phyloP scores from a whole-genome alignment of 805 yeast genomes.

The Wickerhamiella occidentalis region DNA sequence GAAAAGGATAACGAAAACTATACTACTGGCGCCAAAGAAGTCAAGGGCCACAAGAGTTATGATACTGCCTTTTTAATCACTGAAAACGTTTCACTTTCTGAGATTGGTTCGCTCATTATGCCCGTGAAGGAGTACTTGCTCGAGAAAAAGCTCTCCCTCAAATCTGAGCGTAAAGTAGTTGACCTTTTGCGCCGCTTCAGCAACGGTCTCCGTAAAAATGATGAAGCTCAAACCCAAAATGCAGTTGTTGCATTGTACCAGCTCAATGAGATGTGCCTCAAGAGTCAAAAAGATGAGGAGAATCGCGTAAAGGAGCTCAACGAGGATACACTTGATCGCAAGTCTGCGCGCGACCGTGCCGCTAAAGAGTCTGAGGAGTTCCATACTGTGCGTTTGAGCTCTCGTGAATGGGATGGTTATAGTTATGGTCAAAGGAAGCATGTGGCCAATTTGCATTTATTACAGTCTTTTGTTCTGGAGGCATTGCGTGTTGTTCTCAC shows the following conservation, averaged over 20 bases:
- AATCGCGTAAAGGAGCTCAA: conserved; percentile 16
- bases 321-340: not conserved
- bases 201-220: conserved; percentile 65
- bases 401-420: conserved; percentile 37
- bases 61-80: conserved; percentile 46
- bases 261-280: conserved; percentile 33
- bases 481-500: conserved; percentile 57
- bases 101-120: conserved; percentile 44
- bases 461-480: conserved; percentile 70
- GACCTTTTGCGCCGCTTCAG: conserved; percentile 68
- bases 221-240: conserved; percentile 42
- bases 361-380: conserved; percentile 42
- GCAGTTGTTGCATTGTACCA: conserved; percentile 64
- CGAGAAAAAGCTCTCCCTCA: conserved; percentile 51
- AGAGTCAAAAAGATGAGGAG: not conserved
- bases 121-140: conserved; percentile 58
- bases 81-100: conserved; percentile 52
- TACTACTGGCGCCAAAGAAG: conserved; percentile 74
- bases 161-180: conserved; percentile 60
- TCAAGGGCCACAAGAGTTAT: conserved; percentile 74
- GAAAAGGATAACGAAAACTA: conserved; percentile 95
- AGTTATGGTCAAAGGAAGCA: conserved; percentile 37
- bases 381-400: conserved; percentile 60
- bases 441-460: conserved; percentile 43
- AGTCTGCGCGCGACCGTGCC: conserved; percentile 12